Conservation (phyloP, 2,329 filamentous ascomycete genomes). For the Cercospora nicotianae region DNA sequence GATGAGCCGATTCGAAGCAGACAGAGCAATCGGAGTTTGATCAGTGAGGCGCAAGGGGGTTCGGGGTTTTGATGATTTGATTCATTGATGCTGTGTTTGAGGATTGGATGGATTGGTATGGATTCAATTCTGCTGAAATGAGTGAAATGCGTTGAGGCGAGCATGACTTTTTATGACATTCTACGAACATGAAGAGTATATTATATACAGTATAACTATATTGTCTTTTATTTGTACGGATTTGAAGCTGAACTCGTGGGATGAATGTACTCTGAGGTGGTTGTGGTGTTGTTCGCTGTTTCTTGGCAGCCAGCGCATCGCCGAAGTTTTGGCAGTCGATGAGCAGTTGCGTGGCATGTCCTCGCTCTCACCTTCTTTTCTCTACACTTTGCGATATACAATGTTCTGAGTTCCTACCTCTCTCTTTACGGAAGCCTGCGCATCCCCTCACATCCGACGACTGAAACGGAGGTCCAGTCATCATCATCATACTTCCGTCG, state of each 20-base stretch:
- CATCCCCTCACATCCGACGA: neutral
- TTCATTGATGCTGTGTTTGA: neutral
- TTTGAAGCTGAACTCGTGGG: neutral
- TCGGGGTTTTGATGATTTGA: constrained; percentile 23
- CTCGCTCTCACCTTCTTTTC: neutral
- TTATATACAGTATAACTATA: constrained; percentile 11
- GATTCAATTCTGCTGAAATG: neutral
- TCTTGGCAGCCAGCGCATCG: constrained; percentile 1
- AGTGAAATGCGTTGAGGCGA: constrained; percentile 6
- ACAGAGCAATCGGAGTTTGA: constrained; percentile 34
- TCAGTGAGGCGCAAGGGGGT: constrained; percentile 32
- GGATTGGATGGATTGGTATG: neutral
- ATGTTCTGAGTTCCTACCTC: neutral
- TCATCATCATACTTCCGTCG: neutral
- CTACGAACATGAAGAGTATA: constrained; percentile 6
- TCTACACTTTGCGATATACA: neutral
- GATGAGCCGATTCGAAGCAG: constrained; percentile 36
- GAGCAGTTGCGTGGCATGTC: neutral
- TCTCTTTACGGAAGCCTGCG: too few species aligned
- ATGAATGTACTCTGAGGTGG: too few species aligned
- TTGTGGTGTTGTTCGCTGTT: neutral
- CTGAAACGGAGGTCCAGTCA: neutral
- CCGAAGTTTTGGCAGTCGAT: neutral
- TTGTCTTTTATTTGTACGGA: neutral
- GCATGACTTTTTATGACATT: constrained; percentile 13